A percentile compares a stretch with the other conserved stretches of the same genome.
phyloP scores from a whole-genome alignment of 768 basidiomycete genomes.

The Lenzites betulinus region DNA sequence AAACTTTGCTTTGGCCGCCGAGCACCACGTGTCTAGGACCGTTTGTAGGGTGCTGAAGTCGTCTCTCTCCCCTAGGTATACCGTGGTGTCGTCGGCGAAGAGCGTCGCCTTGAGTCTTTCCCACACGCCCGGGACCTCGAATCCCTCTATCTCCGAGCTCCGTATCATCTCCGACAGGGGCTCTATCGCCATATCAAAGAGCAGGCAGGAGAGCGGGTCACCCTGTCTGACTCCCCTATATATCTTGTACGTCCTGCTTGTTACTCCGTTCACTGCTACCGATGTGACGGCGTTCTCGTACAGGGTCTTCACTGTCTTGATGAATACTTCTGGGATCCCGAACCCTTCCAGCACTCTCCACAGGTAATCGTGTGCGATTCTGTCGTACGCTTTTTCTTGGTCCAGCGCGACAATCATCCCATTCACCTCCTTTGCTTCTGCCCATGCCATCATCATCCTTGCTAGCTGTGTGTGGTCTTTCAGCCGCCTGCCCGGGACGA shows the following conservation, averaged over 20 bases:
- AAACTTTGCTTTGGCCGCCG: background rate
- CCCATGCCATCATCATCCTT: slow-evolving; percentile 15
- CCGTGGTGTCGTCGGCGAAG: background rate
- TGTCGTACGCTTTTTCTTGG: slow-evolving; percentile 8
- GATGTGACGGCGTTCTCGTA: background rate
- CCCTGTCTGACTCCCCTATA: background rate
- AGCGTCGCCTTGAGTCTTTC: background rate
- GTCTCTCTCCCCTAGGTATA: background rate
- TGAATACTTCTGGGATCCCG: slow-evolving; percentile 13
- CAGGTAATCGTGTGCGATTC: slow-evolving; percentile 20
- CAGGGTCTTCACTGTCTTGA: slow-evolving; percentile 22
- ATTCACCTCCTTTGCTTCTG: slow-evolving; percentile 12
- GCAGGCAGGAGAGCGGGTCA: background rate
- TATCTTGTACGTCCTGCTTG: background rate
- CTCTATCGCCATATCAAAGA: background rate
- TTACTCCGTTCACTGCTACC: background rate
- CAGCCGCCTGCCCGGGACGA: slow-evolving; percentile 37
- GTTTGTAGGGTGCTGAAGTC: background rate
- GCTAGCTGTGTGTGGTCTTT: slow-evolving; percentile 35
- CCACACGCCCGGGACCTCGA: background rate
- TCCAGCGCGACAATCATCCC: slow-evolving; percentile 7
- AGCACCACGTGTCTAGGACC: background rate
- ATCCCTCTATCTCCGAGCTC: background rate
- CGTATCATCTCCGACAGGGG: background rate
- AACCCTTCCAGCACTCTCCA: slow-evolving; percentile 7